Conservation (phyloP, 2,329 filamentous ascomycete genomes). For the Pleomassaria siparia region DNA sequence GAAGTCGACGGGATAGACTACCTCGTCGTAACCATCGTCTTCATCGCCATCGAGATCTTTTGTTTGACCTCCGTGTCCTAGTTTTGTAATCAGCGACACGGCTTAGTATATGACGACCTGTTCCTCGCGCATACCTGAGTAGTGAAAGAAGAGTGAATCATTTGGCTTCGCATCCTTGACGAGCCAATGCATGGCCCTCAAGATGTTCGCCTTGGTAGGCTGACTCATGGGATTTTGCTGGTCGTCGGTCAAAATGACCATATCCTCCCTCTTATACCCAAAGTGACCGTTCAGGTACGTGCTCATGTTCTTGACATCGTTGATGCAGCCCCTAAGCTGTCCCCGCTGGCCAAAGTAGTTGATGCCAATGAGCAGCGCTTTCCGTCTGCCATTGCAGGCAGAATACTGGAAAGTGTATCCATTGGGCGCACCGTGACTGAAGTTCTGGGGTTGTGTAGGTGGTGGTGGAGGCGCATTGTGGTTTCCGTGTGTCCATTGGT, state of each 20-base stretch:
- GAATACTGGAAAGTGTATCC: conserved; percentile 89
- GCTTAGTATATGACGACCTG: background rate
- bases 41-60: conserved; percentile 78
- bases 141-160: conserved; percentile 97
- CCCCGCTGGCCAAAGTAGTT: conserved; percentile 95
- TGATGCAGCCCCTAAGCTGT: conserved; percentile 90
- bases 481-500: conserved; percentile 53
- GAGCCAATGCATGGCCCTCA: conserved; percentile 96
- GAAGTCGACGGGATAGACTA: conserved; percentile 83
- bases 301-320: conserved; percentile 97
- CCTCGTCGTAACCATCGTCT: conserved; percentile 79
- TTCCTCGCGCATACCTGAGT: conserved; percentile 67
- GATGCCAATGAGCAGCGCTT: conserved; percentile 90
- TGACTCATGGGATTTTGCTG: conserved; percentile 97
- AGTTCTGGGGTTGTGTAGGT: conserved; percentile 55
- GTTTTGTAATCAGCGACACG: background rate
- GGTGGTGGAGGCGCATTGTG: conserved; percentile 65
- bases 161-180: conserved; percentile 91
- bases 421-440: conserved; percentile 72
- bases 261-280: conserved; percentile 91
- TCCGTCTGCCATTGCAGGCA: conserved; percentile 82
- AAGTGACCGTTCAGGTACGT: conserved; percentile 85
- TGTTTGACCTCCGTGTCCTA: conserved; percentile 79
- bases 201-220: conserved; percentile 91
- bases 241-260: conserved; percentile 95